Evolutionary conservation across 106 monocot species (phyloP).

Genomic region (Agapanthus africanus): DNA sequence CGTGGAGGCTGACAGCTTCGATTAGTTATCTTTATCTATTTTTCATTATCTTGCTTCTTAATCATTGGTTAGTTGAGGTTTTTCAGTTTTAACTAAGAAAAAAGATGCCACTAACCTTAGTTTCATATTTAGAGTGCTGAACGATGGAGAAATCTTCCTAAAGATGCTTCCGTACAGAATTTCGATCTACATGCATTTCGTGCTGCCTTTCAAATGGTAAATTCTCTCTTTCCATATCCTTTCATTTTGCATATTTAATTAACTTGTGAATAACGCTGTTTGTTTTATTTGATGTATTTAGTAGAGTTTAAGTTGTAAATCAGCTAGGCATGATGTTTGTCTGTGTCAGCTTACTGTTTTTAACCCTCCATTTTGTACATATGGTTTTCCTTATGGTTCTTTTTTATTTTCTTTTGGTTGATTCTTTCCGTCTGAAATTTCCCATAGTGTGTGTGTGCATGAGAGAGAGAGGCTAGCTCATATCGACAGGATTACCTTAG

Average conservation of each 20-base stretch:
- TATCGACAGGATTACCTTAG: no score
- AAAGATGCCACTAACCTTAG: background rate
- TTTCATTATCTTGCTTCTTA: background rate
- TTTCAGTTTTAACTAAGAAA: background rate
- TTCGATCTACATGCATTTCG: slow-evolving; percentile 84
- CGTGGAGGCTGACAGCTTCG: background rate
- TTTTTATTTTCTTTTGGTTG: no score
- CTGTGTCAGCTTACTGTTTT: background rate
- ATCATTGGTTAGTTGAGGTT: background rate
- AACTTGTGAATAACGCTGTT: no score
- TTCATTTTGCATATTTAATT: slow-evolving; percentile 9
- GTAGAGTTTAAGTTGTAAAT: background rate
- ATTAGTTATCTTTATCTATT: background rate
- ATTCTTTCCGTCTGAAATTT: no score
- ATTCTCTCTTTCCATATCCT: background rate
- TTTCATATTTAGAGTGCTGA: slow-evolving; percentile 77
- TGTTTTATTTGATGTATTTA: background rate
- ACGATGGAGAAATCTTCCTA: slow-evolving; percentile 75
- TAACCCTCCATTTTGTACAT: background rate
- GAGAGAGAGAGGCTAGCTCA: no score
- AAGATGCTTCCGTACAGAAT: slow-evolving; percentile 68
- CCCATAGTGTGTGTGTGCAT: no score
- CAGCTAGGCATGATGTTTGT: background rate
- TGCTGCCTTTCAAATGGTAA: slow-evolving; percentile 90
- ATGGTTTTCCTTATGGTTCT: no score